Evolutionary conservation across 2,329 filamentous ascomycete species (phyloP).

Genomic region (Blastomyces percursus): DNA sequence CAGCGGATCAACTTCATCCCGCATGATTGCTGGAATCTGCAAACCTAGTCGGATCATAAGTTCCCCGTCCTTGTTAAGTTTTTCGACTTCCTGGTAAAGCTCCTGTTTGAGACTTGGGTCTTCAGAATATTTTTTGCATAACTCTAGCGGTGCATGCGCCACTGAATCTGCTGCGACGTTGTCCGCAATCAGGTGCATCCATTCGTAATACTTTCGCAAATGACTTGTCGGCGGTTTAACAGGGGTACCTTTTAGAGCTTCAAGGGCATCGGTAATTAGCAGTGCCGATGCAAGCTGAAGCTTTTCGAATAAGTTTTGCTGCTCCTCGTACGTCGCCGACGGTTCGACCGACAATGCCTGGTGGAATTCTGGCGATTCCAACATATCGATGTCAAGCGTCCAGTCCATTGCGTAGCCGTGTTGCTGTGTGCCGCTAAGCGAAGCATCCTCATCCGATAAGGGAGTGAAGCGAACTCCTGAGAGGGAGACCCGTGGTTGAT

Average conservation of each 20-base stretch:
- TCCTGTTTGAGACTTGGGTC: slow-evolving; percentile 17
- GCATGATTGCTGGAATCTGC: slow-evolving; percentile 22
- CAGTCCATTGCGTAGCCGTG: slow-evolving; percentile 21
- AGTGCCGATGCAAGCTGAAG: slow-evolving; percentile 24
- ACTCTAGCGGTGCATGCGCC: slow-evolving; percentile 16
- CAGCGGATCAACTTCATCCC: slow-evolving; percentile 23
- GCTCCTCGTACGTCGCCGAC: background rate
- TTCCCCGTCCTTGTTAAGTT: slow-evolving; percentile 21
- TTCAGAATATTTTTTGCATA: slow-evolving; percentile 16
- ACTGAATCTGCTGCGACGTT: slow-evolving; percentile 17
- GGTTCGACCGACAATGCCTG: slow-evolving; percentile 3
- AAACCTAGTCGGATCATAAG: slow-evolving; percentile 23
- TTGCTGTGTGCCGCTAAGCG: slow-evolving; percentile 12
- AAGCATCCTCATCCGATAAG: slow-evolving; percentile 16
- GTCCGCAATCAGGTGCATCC: slow-evolving; percentile 19
- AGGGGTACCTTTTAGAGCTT: slow-evolving; percentile 14
- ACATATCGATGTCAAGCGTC: slow-evolving; percentile 18
- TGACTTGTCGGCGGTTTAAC: slow-evolving; percentile 17
- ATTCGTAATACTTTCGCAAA: slow-evolving; percentile 22
- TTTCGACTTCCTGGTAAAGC: slow-evolving; percentile 17
- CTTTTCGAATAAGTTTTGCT: slow-evolving; percentile 17
- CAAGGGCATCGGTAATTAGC: slow-evolving; percentile 21
- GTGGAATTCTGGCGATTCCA: slow-evolving; percentile 5
- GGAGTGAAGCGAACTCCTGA: slow-evolving; percentile 22
- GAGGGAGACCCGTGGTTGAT: slow-evolving; percentile 15